phyloP scores from a whole-genome alignment of 805 yeast genomes.

The Jamesozyma piceae region DNA sequence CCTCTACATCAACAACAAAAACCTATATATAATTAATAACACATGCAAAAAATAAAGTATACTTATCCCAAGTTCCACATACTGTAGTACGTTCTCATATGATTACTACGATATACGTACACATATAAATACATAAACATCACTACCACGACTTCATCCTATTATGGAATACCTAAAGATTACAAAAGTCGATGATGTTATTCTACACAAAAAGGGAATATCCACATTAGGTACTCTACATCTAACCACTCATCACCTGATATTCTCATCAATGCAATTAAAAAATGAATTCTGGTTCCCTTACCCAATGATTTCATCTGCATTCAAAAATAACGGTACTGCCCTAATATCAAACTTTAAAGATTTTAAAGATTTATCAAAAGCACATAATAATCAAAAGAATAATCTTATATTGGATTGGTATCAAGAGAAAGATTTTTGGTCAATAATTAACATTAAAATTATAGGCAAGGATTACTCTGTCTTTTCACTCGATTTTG shows the following conservation, averaged over 20 bases:
- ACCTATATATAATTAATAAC: too few relatives aligned
- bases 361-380: slow-evolving; percentile 2
- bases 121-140: not conserved
- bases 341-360: slow-evolving; percentile 27
- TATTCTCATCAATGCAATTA: slow-evolving; percentile 36
- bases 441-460: slow-evolving; percentile 46
- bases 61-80: too few relatives aligned
- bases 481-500: slow-evolving; percentile 66
- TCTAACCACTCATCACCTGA: slow-evolving; percentile 67
- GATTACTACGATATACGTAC: not conserved
- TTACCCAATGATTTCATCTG: slow-evolving; percentile 69
- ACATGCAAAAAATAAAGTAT: too few relatives aligned
- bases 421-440: slow-evolving; percentile 25
- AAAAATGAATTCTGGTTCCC: slow-evolving; percentile 79
- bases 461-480: slow-evolving; percentile 80
- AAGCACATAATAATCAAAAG: not conserved
- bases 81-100: not conserved
- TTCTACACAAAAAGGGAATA: slow-evolving; percentile 49
- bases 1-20: too few relatives aligned
- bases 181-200: slow-evolving; percentile 44
- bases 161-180: slow-evolving; percentile 50
- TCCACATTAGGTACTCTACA: slow-evolving; percentile 52
- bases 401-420: slow-evolving; percentile 6
- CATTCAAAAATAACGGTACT: slow-evolving; percentile 49
- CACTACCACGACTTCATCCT: not conserved